These are phyloP conservation scores for Trichophyton mentagrophytes DNA, from an alignment of 2,329 filamentous ascomycete species.

Conservation along the genomic window DNA sequence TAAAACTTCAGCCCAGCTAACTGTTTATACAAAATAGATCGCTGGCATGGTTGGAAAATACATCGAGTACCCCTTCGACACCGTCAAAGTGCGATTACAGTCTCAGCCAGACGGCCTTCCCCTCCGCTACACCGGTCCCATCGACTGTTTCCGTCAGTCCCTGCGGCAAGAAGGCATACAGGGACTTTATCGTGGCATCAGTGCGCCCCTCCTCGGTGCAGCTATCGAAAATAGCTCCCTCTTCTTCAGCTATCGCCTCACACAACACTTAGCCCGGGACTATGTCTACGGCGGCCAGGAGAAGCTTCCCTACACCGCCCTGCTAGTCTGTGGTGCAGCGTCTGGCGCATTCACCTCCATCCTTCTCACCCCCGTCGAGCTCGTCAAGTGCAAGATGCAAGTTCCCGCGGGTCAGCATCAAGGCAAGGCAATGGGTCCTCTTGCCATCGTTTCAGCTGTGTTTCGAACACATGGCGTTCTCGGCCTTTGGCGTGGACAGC, in stretches of 20 bases:
- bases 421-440: slow-evolving; percentile 45
- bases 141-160: slow-evolving; percentile 89
- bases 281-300: slow-evolving; percentile 42
- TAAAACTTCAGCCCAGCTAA: not conserved
- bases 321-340: slow-evolving; percentile 70
- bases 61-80: slow-evolving; percentile 98
- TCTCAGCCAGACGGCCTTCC: slow-evolving; percentile 81
- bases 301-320: slow-evolving; percentile 57
- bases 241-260: slow-evolving; percentile 76
- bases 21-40: slow-evolving; percentile 36
- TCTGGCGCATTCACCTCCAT: slow-evolving; percentile 82
- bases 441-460: slow-evolving; percentile 62
- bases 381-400: slow-evolving; percentile 98
- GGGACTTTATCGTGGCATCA: slow-evolving; percentile 84
- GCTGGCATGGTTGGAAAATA: slow-evolving; percentile 87
- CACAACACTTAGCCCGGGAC: slow-evolving; percentile 51
- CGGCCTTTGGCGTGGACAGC: slow-evolving; percentile 91
- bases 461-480: slow-evolving; percentile 68
- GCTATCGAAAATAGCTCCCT: slow-evolving; percentile 84
- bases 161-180: slow-evolving; percentile 64
- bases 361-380: slow-evolving; percentile 84
- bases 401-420: slow-evolving; percentile 44
- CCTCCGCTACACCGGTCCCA: slow-evolving; percentile 66
- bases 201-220: slow-evolving; percentile 76
- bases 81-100: slow-evolving; percentile 91